phyloP scores from a whole-genome alignment of 148 eudicot genomes.

The Heliosperma pusillum region DNA sequence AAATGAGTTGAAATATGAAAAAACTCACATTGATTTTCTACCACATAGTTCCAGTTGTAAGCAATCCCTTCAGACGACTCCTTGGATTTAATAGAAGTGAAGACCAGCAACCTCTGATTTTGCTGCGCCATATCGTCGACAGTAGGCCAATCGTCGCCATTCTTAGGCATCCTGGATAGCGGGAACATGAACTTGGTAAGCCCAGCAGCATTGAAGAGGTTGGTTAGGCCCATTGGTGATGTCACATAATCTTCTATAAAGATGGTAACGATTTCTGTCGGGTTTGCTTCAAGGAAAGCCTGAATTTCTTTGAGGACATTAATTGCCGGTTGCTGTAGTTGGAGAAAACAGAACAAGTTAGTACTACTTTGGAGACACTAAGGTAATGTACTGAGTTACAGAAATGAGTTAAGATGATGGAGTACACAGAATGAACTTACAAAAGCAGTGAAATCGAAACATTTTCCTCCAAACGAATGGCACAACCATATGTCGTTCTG shows the following conservation, averaged over 20 bases:
- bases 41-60: conserved; percentile 74
- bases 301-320: conserved; percentile 68
- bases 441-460: conserved; percentile 76
- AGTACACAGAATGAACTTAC: conserved; percentile 41
- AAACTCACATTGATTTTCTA: conserved; percentile 80
- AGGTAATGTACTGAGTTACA: background rate
- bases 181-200: conserved; percentile 70
- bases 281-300: conserved; percentile 58
- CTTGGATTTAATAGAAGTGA: conserved; percentile 64
- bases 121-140: conserved; percentile 76
- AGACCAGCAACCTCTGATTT: conserved; percentile 70
- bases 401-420: background rate
- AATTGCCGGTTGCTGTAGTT: conserved; percentile 79
- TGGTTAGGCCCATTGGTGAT: conserved; percentile 61
- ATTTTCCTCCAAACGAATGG: conserved; percentile 68
- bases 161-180: conserved; percentile 71
- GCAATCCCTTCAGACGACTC: conserved; percentile 87
- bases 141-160: conserved; percentile 78
- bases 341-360: background rate
- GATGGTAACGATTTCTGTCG: conserved; percentile 74
- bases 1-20: background rate
- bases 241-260: conserved; percentile 87
- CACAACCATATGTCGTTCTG: conserved; percentile 80
- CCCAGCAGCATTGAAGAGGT: conserved; percentile 70
- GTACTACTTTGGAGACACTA: background rate